Evolutionary conservation across 78 protist genomes (phyloP), one percentile per base, ranked within the genome.

Genomic region (Polysphondylium violaceum): DNA sequence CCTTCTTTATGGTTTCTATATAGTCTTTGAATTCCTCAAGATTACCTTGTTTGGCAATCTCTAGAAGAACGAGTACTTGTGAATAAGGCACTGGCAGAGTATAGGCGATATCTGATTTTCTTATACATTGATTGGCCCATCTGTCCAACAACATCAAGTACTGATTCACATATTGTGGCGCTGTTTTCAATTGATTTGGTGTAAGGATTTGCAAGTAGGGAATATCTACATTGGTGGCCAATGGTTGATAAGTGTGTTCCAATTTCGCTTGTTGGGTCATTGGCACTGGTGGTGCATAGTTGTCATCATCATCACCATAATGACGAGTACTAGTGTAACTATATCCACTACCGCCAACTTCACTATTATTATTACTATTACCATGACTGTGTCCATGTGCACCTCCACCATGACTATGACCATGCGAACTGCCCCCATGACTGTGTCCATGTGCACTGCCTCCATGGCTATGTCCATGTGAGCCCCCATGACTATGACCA

Each of bases 151-250:
- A 38, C 11, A n/a, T 17, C 67, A 56, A 61, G 61, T 76, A 76
- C 33, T 76, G 87, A 14, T 76, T 74, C 47, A 21, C n/a, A n/a
- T 61, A 43, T n/a, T 11, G 53, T 43, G 87, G 87, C 21, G 67
- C 25, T 31, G 8, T 41, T 23, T 0, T 19, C 63, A 63, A 36
- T 29, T 58, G 41, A 16, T 27, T 41, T 61, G 87, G 87, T 63
- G 87, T 76, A n/a, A 63, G 60, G 33, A 76, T 76, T 58, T 76
- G 73, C 21, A 76, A 36, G 31, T 23, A 44, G 59, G 72, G 87
- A 19, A 76, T 43, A 4, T 65, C 73, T 38, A 27, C 51, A 38
- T 65, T 38, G 17, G 33, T 33, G 9, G n/a, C 51, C 21, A 65
- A 65, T 21, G 73, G 73, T 65, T 51, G 33, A 65, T 29, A 65